Conservation (phyloP, 2,329 filamentous ascomycete species). For the Helicocarpus griseus region DNA sequence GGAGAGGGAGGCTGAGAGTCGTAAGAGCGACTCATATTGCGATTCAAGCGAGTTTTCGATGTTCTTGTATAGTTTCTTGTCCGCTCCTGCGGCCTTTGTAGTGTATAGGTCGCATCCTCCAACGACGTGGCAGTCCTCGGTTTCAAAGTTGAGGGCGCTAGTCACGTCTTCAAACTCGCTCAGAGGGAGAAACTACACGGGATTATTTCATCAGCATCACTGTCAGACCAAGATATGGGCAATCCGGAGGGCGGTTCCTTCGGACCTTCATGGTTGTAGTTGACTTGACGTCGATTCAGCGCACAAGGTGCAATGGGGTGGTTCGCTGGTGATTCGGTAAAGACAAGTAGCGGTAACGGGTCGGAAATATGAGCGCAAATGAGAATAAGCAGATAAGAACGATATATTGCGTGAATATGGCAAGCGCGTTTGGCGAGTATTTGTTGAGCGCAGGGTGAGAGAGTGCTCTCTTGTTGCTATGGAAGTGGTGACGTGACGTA, state of each 20-base stretch:
- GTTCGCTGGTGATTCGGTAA: not conserved
- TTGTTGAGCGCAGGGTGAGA: not conserved
- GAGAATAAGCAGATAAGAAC: not conserved
- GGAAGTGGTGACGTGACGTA: slow-evolving; percentile 1
- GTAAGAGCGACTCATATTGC: slow-evolving; percentile 79
- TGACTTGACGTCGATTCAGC: not conserved
- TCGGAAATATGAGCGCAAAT: not conserved
- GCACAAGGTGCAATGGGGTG: not conserved
- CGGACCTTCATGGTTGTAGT: slow-evolving; percentile 19
- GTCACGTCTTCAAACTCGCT: slow-evolving; percentile 87
- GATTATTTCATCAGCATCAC: not conserved
- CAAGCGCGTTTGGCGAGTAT: not conserved
- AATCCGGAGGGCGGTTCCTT: not conserved
- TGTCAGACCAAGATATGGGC: not conserved
- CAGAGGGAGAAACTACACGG: slow-evolving; percentile 73
- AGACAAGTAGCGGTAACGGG: not conserved
- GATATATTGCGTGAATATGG: not conserved
- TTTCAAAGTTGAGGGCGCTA: slow-evolving; percentile 90
- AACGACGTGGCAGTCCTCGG: slow-evolving; percentile 80
- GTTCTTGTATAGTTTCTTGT: slow-evolving; percentile 95
- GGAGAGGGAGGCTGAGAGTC: slow-evolving; percentile 77
- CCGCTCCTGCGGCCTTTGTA: slow-evolving; percentile 85
- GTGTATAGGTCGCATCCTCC: slow-evolving; percentile 96
- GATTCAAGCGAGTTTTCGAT: slow-evolving; percentile 87
- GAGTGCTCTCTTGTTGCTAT: not conserved